Percentiles rank a stretch among this genome's conserved stretches.
phyloP scores from a whole-genome alignment of 2,329 filamentous ascomycete genomes.

The Colletotrichum ledebouriae region DNA sequence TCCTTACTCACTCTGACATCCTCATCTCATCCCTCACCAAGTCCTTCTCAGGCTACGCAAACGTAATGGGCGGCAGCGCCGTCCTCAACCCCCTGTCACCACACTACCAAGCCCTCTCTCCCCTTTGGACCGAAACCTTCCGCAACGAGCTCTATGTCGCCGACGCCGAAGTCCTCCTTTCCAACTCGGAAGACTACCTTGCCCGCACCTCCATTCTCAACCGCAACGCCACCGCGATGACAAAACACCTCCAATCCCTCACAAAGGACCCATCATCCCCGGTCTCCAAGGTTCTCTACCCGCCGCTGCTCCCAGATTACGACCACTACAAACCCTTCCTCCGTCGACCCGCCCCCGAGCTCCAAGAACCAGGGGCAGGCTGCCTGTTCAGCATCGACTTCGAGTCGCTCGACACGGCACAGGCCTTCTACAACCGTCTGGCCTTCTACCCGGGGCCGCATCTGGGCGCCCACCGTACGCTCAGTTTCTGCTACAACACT shows the following conservation, averaged over 20 bases:
- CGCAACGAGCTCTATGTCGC: conserved; percentile 61
- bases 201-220: conserved; percentile 55
- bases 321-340: conserved; percentile 55
- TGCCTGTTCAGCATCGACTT: conserved; percentile 68
- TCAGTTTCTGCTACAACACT: conserved; percentile 63
- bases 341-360: conserved; percentile 56
- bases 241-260: conserved; percentile 53
- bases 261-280: conserved; percentile 50
- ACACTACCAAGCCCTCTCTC: conserved; percentile 55
- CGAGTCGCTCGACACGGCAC: conserved; percentile 53
- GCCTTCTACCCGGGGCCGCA: conserved; percentile 66
- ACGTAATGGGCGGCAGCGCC: conserved; percentile 67
- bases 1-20: conserved; percentile 63
- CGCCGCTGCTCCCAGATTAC: conserved; percentile 53
- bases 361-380: conserved; percentile 65
- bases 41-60: conserved; percentile 67
- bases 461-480: conserved; percentile 65
- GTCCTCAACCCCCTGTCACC: conserved; percentile 62
- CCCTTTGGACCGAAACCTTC: conserved; percentile 43
- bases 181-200: conserved; percentile 61
- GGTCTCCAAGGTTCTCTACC: conserved; percentile 60
- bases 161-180: conserved; percentile 61
- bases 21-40: conserved; percentile 69
- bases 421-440: conserved; percentile 63
- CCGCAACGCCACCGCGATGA: conserved; percentile 59